These are phyloP conservation scores for Hydrangea macrophylla DNA, from an alignment of 148 eudicot genomes.

Conservation along the genomic window DNA sequence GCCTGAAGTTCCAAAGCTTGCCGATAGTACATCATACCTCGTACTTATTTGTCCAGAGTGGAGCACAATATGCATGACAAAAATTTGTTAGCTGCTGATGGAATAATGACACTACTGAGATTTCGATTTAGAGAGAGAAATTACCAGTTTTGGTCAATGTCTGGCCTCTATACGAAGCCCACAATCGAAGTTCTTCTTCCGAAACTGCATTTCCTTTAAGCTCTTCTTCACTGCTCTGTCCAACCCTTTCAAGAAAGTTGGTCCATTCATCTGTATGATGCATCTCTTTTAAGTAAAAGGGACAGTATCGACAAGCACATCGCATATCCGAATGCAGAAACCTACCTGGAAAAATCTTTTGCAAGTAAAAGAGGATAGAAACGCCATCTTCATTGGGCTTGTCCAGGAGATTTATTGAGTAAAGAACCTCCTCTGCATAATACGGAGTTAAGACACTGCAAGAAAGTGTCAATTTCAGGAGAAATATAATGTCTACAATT, in stretches of 20 bases:
- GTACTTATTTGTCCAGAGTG: constrained; percentile 32
- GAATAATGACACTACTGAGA: not conserved
- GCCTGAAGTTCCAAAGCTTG: constrained; percentile 77
- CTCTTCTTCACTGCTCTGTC: constrained; percentile 38
- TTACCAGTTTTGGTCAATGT: constrained; percentile 69
- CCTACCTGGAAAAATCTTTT: constrained; percentile 65
- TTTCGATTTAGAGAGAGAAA: not conserved
- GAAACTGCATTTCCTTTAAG: constrained; percentile 33
- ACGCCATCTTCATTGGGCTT: constrained; percentile 66
- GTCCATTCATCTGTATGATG: constrained; percentile 57
- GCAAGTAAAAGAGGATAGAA: constrained; percentile 67
- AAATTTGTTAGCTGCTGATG: not conserved
- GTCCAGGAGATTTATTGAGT: constrained; percentile 44
- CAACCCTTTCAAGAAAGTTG: constrained; percentile 56
- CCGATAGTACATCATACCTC: constrained; percentile 79
- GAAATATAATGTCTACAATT: not conserved
- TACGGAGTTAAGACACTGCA: constrained; percentile 63
- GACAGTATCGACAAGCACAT: not conserved
- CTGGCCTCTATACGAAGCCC: constrained; percentile 82
- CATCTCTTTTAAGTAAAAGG: constrained; percentile 9
- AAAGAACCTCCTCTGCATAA: constrained; percentile 58
- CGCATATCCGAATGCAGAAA: constrained; percentile 7
- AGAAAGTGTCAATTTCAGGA: not conserved
- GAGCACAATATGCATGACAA: constrained; percentile 9
- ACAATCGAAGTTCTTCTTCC: constrained; percentile 56